phyloP scores from a whole-genome alignment of 78 protist genomes.

The Creolimax fragrantissima region DNA sequence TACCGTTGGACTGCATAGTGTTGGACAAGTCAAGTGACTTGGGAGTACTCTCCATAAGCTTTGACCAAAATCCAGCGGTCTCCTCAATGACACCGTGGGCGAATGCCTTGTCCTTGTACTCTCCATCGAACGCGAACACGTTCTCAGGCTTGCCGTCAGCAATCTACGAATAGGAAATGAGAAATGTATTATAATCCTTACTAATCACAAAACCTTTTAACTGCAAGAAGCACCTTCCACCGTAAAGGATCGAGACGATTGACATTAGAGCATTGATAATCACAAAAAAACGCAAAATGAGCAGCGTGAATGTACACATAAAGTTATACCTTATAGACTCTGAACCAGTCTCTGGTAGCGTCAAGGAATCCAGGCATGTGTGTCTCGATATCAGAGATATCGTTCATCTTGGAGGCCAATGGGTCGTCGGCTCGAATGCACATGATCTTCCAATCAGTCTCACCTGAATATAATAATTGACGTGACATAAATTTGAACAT shows the following conservation, averaged over 20 bases:
- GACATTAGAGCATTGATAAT: no score
- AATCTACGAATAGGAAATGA: not conserved
- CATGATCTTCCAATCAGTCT: conserved; percentile 87
- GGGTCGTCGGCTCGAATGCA: conserved; percentile 72
- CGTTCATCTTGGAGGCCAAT: conserved; percentile 54
- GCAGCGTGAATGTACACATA: no score
- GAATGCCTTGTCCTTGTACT: conserved; percentile 36
- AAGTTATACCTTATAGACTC: conserved; percentile 78
- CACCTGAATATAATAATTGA: no score
- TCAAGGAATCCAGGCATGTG: conserved; percentile 53
- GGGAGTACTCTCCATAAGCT: not conserved
- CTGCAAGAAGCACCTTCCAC: no score
- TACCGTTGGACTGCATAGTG: not conserved
- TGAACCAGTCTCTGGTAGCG: conserved; percentile 68
- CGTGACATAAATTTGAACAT: no score
- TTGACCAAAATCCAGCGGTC: conserved; percentile 2
- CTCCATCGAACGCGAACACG: conserved; percentile 64
- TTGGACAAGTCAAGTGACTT: not conserved
- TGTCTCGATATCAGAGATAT: conserved; percentile 56
- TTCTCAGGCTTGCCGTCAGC: conserved; percentile 90
- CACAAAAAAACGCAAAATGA: no score
- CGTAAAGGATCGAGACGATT: no score
- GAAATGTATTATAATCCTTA: no score
- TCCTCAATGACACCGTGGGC: conserved; percentile 13
- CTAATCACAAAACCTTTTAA: no score